A percentile compares a stretch with the other conserved stretches of the same genome.
These are phyloP conservation scores for Hyphodiscus hymeniophilus DNA, from an alignment of 495 filamentous ascomycete genomes.

Conservation along the genomic window DNA sequence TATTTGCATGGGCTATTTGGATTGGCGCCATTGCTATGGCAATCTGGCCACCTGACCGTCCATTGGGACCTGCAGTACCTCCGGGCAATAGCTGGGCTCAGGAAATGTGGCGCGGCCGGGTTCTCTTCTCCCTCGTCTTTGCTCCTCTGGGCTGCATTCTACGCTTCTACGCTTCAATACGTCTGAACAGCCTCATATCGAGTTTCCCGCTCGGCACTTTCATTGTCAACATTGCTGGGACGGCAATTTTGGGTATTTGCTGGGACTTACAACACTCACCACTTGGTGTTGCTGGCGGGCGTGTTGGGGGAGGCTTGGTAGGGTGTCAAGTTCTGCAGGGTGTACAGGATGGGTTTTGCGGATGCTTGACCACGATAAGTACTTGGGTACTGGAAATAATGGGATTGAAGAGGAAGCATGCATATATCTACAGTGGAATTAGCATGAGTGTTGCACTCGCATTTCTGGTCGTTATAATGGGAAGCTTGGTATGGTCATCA, in stretches of 20 bases:
- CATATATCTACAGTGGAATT: conserved; percentile 62
- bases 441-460: conserved; percentile 61
- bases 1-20: conserved; percentile 65
- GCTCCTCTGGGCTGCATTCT: conserved; percentile 69
- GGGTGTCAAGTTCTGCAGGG: conserved; percentile 77
- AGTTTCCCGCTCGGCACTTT: conserved; percentile 87
- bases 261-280: conserved; percentile 61
- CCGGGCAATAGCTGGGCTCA: conserved; percentile 21
- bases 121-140: conserved; percentile 71
- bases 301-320: conserved; percentile 32
- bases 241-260: conserved; percentile 50
- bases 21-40: conserved; percentile 64
- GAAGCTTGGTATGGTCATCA: no score
- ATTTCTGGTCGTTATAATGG: no score
- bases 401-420: conserved; percentile 52
- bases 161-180: conserved; percentile 62
- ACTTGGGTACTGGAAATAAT: conserved; percentile 80
- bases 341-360: conserved; percentile 83
- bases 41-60: conserved; percentile 63
- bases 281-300: conserved; percentile 4
- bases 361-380: conserved; percentile 77
- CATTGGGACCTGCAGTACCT: conserved; percentile 16
- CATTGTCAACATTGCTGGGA: conserved; percentile 72
- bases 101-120: conserved; percentile 62
- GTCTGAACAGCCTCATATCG: conserved; percentile 51